Conservation (phyloP, 2,329 filamentous ascomycete genomes). For the Aspergillus sp. region DNA sequence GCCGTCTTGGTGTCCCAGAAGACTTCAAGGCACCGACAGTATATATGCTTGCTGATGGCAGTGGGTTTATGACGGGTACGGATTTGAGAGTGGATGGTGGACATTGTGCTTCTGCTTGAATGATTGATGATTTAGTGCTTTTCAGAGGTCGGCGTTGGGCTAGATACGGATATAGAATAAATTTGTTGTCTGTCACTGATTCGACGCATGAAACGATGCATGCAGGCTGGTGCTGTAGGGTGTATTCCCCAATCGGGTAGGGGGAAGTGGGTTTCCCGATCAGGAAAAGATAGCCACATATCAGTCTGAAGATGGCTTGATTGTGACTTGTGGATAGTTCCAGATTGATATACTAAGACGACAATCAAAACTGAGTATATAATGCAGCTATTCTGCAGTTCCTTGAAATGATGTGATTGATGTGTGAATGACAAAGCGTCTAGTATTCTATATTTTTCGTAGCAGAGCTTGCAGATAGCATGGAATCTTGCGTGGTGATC, state of each 20-base stretch:
- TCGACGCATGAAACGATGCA: neutral
- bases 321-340: too few species aligned
- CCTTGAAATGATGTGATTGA: rapidly evolving
- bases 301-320: too few species aligned
- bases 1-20: slow-evolving; percentile 50
- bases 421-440: too few species aligned
- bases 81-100: slow-evolving; percentile 45
- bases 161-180: neutral
- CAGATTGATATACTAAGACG: too few species aligned
- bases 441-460: too few species aligned
- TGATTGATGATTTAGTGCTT: slow-evolving; percentile 20
- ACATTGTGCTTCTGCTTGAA: slow-evolving; percentile 38
- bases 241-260: too few species aligned
- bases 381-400: too few species aligned
- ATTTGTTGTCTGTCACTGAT: neutral
- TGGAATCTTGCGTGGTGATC: neutral
- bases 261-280: too few species aligned
- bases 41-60: slow-evolving; percentile 40
- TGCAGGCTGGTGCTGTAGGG: too few species aligned
- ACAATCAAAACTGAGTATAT: too few species aligned
- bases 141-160: neutral
- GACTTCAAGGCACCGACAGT: slow-evolving; percentile 42
- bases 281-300: too few species aligned
- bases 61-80: slow-evolving; percentile 44
- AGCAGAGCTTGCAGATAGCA: too few species aligned